These are phyloP conservation scores for Tetrastigma voinierianum DNA, from an alignment of 164 flowering plant genomes.

Conservation along the genomic window DNA sequence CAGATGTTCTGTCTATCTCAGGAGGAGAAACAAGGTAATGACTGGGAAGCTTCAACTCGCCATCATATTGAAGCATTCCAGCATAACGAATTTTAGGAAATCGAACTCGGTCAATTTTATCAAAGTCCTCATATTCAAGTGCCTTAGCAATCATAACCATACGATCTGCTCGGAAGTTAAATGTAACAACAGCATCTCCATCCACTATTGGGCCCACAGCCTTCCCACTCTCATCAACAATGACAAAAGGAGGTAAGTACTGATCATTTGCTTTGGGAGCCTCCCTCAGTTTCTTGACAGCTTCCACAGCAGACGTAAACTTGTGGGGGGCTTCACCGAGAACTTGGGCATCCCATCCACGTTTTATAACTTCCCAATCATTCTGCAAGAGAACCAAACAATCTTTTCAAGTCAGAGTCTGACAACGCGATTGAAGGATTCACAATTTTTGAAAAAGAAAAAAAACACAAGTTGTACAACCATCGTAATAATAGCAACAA, in stretches of 20 bases:
- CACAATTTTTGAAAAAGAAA: not conserved
- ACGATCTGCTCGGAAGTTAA: constrained; percentile 95
- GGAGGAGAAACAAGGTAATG: constrained; percentile 91
- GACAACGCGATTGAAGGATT: not conserved
- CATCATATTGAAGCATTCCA: constrained; percentile 99
- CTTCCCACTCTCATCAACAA: constrained; percentile 78
- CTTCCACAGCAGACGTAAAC: constrained; percentile 76
- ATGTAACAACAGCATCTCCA: constrained; percentile 97
- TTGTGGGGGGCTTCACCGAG: constrained; percentile 98
- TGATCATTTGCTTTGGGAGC: constrained; percentile 66
- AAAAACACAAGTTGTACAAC: not conserved
- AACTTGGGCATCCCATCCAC: constrained; percentile 99
- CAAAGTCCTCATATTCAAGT: constrained; percentile 81
- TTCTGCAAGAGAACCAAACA: constrained; percentile 43
- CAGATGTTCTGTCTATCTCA: constrained; percentile 95
- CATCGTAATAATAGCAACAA: not conserved
- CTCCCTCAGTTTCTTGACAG: constrained; percentile 73
- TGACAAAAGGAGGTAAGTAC: constrained; percentile 91
- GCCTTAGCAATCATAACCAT: constrained; percentile 98
- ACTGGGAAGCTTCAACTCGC: constrained; percentile 87
- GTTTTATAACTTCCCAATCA: constrained; percentile 89
- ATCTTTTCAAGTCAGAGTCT: too few relatives aligned
- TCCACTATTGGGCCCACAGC: constrained; percentile 90
- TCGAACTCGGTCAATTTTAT: constrained; percentile 86
- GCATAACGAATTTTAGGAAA: constrained; percentile 91